Percentiles rank a stretch among this genome's conserved stretches.
These are phyloP conservation scores for Rhizopogon salebrosus DNA, from an alignment of 768 basidiomycete species.

Conservation along the genomic window DNA sequence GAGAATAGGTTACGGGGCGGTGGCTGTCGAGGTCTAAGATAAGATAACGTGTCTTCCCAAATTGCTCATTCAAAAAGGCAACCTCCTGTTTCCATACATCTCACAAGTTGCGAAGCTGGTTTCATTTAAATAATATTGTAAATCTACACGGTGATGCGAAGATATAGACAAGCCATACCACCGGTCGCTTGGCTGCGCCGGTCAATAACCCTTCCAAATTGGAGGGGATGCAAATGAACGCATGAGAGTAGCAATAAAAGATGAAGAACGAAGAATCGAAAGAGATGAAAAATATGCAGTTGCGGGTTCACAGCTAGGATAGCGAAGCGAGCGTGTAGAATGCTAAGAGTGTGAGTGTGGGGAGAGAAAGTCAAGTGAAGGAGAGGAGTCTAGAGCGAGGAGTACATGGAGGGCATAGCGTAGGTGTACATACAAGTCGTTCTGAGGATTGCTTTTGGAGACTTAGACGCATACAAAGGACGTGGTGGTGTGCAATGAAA, in stretches of 20 bases:
- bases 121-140: neutral
- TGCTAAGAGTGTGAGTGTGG: constrained; percentile 19
- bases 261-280: neutral
- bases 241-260: neutral
- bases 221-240: neutral
- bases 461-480: constrained; percentile 23
- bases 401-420: constrained; percentile 9
- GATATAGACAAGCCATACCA: constrained; percentile 9
- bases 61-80: neutral
- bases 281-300: neutral
- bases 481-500: constrained; percentile 16
- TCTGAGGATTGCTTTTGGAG: constrained; percentile 16
- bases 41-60: constrained; percentile 15
- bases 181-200: neutral
- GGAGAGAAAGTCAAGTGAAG: neutral
- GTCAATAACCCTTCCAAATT: neutral
- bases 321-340: constrained; percentile 21
- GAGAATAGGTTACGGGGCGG: constrained; percentile 9
- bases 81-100: neutral
- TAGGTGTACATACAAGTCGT: constrained; percentile 27
- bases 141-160: constrained; percentile 6
- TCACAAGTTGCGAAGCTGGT: neutral
- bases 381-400: neutral
- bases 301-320: constrained; percentile 15
- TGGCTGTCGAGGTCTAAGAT: neutral